Base-by-base conservation (phyloP, 2,329 filamentous ascomycete species). In the Pestalotiopsis sp. region DNA sequence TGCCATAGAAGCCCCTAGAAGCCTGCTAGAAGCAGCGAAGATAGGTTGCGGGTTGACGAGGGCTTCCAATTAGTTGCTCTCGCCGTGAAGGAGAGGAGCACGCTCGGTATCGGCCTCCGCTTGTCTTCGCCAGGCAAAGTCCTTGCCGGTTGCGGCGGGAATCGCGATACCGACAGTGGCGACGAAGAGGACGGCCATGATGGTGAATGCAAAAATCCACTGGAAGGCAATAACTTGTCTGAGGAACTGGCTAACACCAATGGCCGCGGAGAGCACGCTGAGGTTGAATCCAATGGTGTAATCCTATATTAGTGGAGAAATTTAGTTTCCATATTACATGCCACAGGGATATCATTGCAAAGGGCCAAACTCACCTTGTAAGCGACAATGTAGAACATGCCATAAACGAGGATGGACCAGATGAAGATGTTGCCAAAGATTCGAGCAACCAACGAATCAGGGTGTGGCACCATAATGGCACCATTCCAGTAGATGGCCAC, bases 201-300 rank as follows among this genome's bases (percentile, higher is more conserved):
- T 94, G 71, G 90, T 85, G 76, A 97, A 96, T 41, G 94, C 92
- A 78, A 97, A 97, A 80, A 97, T 95, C 94, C 94, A 97, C 82
- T 97, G 94, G 72, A 97, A 85, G 6, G 93, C 92, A 73, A 97
- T 85, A 69, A 91, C 80, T 78, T 94, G 90, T 75, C 87, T 86
- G 65, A 90, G 83, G 82, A 97, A 90, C 79, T 97, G 94, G 14
- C 89, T 87, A 17, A 96, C 89, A 13, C 93, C 93, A 57, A 97
- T 89, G 20, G 93, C 89, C 4, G 93, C 90, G 1, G 89, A 83
- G 61, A 97, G 83, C 59, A 94, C 86, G 73, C 90, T 92, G 74
- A 97, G 85, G 67, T 89, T 90, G 78, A 96, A 93, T 2, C 94
- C 93, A 78, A 97, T 91, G 27, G 92, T 92, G 79, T 91, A 91